Base-by-base conservation (phyloP, 2,329 filamentous ascomycete genomes). In the Trematosphaeria pertusa region DNA sequence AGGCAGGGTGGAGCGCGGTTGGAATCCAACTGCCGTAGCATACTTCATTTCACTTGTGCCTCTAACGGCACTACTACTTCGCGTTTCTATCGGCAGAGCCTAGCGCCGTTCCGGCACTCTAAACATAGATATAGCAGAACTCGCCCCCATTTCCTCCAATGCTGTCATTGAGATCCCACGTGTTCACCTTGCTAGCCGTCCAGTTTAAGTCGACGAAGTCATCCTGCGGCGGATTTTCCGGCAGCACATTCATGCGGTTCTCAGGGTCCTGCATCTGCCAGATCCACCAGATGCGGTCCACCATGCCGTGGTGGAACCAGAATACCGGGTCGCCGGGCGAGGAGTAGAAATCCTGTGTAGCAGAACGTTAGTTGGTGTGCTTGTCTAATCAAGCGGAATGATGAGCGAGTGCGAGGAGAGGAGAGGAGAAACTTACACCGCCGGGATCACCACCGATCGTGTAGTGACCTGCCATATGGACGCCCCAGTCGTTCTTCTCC, bases 211-310 rank as follows among this genome's bases (percentile, higher is more conserved):
- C 56, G 4, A 63, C 50, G 15, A 54, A 43, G 37, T 63, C 60
- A 32, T 60, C 46, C 7, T 38, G 38, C 1, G 56, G 42, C 5
- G 60, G 58, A 18, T 44, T 57, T 3, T 56, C 56, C 2, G 60
- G 58, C 8, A 63, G 38, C 9, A 56, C 50, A 31, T 57, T 52
- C 60, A 63, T 63, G 3, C 60, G 46, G 3, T 58, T 59, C 30
- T 62, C 60, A 1, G 59, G 60, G 43, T 77, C 67, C 30, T 74
- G 62, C 53, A 73, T 75, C 59, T 80, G 76, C 78, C 78, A 80
- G 19, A 76, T 76, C 74, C 73, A 76, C 71, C 72, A 80, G 4
- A 74, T 61, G 5, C 75, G 66, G 54, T 80, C 78, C 17, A 80
- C 71, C 63, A 74, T 72, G 8, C 69, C 71, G 48, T 80, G 78